A percentile compares a stretch with the other conserved stretches of the same genome.
phyloP scores from a whole-genome alignment of 306 rosid genomes.

The Fragaria ananassa region DNA sequence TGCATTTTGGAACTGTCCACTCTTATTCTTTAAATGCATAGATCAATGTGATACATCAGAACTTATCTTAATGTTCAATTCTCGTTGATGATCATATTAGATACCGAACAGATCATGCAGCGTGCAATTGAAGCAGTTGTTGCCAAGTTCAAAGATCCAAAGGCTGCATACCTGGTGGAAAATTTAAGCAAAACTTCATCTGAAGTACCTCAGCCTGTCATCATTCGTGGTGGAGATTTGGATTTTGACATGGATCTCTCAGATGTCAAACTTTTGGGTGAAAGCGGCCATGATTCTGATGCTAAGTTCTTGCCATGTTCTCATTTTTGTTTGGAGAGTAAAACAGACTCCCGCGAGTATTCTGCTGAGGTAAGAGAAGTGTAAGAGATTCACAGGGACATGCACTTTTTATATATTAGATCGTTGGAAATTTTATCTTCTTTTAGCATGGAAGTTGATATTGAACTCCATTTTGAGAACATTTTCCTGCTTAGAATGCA shows the following conservation, averaged over 20 bases:
- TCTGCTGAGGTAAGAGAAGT: conserved; percentile 56
- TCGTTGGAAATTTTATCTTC: background rate
- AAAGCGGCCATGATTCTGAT: conserved; percentile 34
- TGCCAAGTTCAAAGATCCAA: conserved; percentile 64
- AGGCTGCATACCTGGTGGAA: conserved; percentile 54
- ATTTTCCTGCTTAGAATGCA: conserved; percentile 71
- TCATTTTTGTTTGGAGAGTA: conserved; percentile 46
- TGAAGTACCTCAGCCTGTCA: conserved; percentile 53
- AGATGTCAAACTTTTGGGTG: conserved; percentile 33
- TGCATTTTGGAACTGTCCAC: background rate
- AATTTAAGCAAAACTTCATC: conserved; percentile 30
- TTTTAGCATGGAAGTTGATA: conserved; percentile 24
- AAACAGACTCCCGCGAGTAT: conserved; percentile 29
- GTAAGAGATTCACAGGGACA: conserved; percentile 10
- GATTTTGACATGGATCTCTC: conserved; percentile 51
- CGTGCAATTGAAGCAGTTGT: conserved; percentile 54
- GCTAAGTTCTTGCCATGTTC: conserved; percentile 49
- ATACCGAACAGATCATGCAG: conserved; percentile 47
- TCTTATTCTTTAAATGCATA: background rate
- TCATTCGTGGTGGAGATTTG: conserved; percentile 60
- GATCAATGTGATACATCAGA: background rate
- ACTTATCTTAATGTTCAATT: background rate
- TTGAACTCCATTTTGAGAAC: conserved; percentile 27
- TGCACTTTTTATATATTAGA: conserved; percentile 3
- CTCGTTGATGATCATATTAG: conserved; percentile 24